Base-by-base conservation (phyloP, 352 stramenopile species). In the Globisporangium apiculatum region DNA sequence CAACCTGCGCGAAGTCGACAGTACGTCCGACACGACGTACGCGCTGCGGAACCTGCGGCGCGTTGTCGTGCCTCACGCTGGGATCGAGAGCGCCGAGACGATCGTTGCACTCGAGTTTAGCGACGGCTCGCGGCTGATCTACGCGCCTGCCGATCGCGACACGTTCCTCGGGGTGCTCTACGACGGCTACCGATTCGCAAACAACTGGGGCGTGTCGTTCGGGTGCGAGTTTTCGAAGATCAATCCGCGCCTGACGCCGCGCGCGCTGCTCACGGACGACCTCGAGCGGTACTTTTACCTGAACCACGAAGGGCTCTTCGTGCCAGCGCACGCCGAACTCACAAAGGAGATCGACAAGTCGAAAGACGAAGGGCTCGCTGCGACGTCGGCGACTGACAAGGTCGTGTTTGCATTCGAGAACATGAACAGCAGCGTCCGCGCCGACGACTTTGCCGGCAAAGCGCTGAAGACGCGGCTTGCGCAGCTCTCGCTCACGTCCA, bases 391-490 rank as follows among this genome's bases (percentile, higher is more conserved):
- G 2, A 83, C 71, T 17, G 84, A 90, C 48, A 80, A 75, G 54
- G 62, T 87, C 35, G 67, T 83, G 17, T 91, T 93, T 62, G 68
- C 76, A 2, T 62, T 93, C 12, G 80, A 93, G 17, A 89, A 76
- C 49, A 71, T 91, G 58, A 87, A 79, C 56, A 78, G 84, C 61
- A 90, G 86, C 54, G 72, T 89, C 36, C 67, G 85, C 52, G 68
- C 71, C 10, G 65, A 73, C 40, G 76, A 93, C 60, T 91, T 93
- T 55, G 48, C 62, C 1, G 66, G 67, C 1, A 83, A 78, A 43
- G 40, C 55, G 7, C 69, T 84, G 36, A 69, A 83, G 41, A 60
- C 55, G 7, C 72, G 71, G 6, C 67, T 89, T 9, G 68, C 76
- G 12, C 81, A 89, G 45, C 62, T 93, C 36, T 78, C 72, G 10